Evolutionary conservation across 371 early-diverging fungal genomes (phyloP), one percentile per base, ranked within the genome.

Genomic region (Mucor ambiguus): DNA sequence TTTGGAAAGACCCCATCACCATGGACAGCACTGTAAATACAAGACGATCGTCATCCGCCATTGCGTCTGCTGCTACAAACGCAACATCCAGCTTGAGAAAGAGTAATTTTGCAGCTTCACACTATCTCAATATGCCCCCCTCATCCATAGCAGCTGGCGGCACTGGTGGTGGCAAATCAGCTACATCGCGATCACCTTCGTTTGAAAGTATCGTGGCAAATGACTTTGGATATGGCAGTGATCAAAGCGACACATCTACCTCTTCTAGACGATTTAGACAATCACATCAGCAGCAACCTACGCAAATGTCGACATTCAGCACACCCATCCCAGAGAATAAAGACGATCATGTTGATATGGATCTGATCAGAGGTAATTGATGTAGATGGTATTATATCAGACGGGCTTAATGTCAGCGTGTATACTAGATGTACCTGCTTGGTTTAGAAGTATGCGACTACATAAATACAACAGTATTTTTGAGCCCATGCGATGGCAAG

Each of bases 391-490:
- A 22, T 10, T 12, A 35, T 3, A 12, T 35, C 37, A 33, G 7
- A 12, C 0, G 16, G 18, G 41, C 41, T 41, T 6, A 41, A 10
- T 48, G n/a, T 24, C 18, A 10, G 48, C 48, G 35, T 37, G 24
- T 24, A 28, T 61, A 90, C 37, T 59, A 90, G 96, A 97, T 82
- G 90, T 96, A 64, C 92, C 96, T 33, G 86, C 87, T 33, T 98
- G 96, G 96, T 85, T 98, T 69, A 58, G 67, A 55, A 68, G 68
- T 52, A 44, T 70, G 54, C 91, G 98, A 29, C 81, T 98, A 64
- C 98, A 98, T 83, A 97, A 97, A 83, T 98, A 98, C 83, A 93
- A 93, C 20, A 68, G 82, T 20, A 84, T 92, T 37, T 96, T 98
- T 82, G 94, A 93, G 46, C 82, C 85, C 10, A 91, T 94, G 91